Base-by-base conservation (phyloP, 495 filamentous ascomycete genomes). In the Alectoria sarmentosa region DNA sequence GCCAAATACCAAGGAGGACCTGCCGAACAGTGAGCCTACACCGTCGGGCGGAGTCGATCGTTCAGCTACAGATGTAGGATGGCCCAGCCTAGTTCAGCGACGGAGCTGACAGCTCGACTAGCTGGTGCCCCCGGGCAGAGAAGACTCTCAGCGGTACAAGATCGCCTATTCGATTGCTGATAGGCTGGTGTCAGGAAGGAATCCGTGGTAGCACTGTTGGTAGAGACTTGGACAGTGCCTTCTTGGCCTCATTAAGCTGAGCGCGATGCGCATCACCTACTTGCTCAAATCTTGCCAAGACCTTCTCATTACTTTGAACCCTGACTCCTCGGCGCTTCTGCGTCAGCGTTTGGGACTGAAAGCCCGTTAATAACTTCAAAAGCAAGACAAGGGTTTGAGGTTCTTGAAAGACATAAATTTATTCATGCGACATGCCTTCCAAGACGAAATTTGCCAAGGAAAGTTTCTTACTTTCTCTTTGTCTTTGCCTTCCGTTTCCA, bases 71-170 rank as follows among this genome's bases (percentile, higher is more conserved):
- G 39, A 58, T 52, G 61, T 63, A 63, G 52, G 49, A 32, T 34
- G 14, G 28, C 15, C 26, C 4, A 32, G 14, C 28, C 49, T 32
- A 54, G 13, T 54, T 17, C 28, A 54, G 49, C 49, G 11, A 32
- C 49, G 14, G 14, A 54, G 41, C 63, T 65, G 44, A 65, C 7
- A 6, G 15, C 26, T 41, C 2, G 14, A 41, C 13, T 36, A 60
- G 44, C 32, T 19, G 19, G 32, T 32, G 15, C 15, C 55, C 19
- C 28, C 30, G 1, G 17, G 14, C 6, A 38, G 55, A 8, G 63
- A 65, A 39, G 44, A 48, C 34, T 58, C 55, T 52, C 39, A 65
- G 19, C 55, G 56, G n/a, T 65, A 57, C 55, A 65, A 54, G 37
- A 54, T 59, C 34, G 63, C 63, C 6, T 48, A 65, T 26, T 58